Evolutionary conservation across 129 eudicot species (phyloP), one percentile per base, ranked within the genome.

Genomic region (Tagetes patula): DNA sequence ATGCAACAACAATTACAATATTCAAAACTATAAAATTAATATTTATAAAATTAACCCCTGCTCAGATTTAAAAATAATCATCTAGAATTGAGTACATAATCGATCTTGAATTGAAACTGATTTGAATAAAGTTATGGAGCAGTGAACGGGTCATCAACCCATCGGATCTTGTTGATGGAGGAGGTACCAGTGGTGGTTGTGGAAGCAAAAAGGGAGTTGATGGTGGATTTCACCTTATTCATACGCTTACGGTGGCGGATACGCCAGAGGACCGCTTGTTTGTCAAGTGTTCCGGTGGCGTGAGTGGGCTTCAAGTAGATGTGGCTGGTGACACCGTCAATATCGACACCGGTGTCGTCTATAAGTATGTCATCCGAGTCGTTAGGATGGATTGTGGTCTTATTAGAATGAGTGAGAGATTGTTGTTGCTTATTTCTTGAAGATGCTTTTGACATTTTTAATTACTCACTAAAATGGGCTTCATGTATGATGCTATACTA

Each of bases 161-260:
- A 60, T 60, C 43, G 33, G 8, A 60, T 11, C 43, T 33, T 60
- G 42, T 67, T 34, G 40, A 66, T 53, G 6, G 73, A 34, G 27
- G 66, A 8, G 5, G 20, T 33, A 27, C 8, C 30, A 2, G 56
- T 40, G 31, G 77, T 31, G 9, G 77, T 43, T 13, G 41, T 7
- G 13, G 75, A 73, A 49, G 74, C 71, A 20, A 87, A 65, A 67
- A 90, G 76, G 1, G 85, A 72, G 67, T 77, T 75, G 43, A 82
- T 62, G 52, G 81, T 82, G 31, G 80, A 49, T 27, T 81, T 74
- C 27, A 87, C 73, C 78, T 67, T 77, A 63, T 85, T 85, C 50
- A 77, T 78, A 8, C 87, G 75, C 82, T 81, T 87, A 46, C 86
- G 87, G 71, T 81, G 96, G 43, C 93, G 90, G 39, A 90, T 87